Base-by-base conservation (phyloP, 2,329 filamentous ascomycete genomes). In the Didymellaceae sp. region DNA sequence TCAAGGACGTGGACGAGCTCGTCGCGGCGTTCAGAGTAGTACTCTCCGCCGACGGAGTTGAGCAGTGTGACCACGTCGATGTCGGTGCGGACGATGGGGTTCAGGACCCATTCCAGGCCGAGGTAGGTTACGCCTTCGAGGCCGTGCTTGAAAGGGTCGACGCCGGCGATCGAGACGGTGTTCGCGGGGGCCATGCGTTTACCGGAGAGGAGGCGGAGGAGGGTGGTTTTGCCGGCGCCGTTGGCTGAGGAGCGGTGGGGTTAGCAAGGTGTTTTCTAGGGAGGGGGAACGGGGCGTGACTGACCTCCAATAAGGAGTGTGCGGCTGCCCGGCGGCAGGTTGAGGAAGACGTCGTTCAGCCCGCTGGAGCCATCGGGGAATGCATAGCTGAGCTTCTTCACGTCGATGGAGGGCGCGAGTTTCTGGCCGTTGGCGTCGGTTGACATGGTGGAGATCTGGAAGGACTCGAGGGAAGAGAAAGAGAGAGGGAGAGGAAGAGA, bases 121-220 rank as follows among this genome's bases (percentile, higher is more conserved):
- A 99, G 88, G 75, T 99, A 99, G 17, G 93, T 97, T 24, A 99
- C 93, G 55, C 94, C 94, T 75, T 96, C 90, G 21, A 97, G 85
- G 9, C 87, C 86, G 26, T 91, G 83, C 73, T 90, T 89, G 83
- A 99, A 99, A 7, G 94, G 94, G 75, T 99, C 94, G 39, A 90
- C 85, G 57, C 89, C 90, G 39, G 85, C 88, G 55, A 99, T 87
- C 65, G 78, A 79, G 72, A 99, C 89, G 58, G 86, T 86, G 68
- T 82, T 79, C 44, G 79, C 77, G 0, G 94, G 93, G 1, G 93
- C 89, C 66, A 99, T 89, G 48, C 92, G 91, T 79, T 97, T 97
- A 70, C 94, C 94, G 14, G 92, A 91, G 53, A 99, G 86, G 34
- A 99, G 88, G 53, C 92, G 92, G 37, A 99, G 87, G 49, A 99